These are phyloP conservation scores for Falciphora oryzae DNA, from an alignment of 2,329 filamentous ascomycete species.

Conservation along the genomic window DNA sequence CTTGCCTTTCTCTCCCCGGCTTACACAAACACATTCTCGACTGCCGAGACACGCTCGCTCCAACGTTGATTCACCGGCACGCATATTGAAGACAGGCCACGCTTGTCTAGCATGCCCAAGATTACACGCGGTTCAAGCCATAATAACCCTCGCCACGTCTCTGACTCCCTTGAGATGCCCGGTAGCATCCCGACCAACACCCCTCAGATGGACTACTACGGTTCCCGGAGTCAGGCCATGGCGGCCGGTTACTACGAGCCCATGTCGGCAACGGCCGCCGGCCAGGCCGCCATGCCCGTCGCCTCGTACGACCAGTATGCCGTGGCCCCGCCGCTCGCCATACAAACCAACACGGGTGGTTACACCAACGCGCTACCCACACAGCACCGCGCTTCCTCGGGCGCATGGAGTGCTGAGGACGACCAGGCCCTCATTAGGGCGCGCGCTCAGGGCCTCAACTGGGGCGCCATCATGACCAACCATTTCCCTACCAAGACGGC, in stretches of 20 bases:
- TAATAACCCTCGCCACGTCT: conserved; percentile 3
- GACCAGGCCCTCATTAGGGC: conserved; percentile 69
- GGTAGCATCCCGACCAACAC: conserved; percentile 8
- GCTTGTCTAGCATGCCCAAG: conserved; percentile 22
- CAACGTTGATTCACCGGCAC: neutral
- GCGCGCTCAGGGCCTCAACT: conserved; percentile 71
- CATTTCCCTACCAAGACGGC: conserved; percentile 73
- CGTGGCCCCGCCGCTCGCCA: conserved; percentile 20
- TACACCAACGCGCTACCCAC: conserved; percentile 23
- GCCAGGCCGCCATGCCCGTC: conserved; percentile 21
- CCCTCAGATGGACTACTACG: conserved; percentile 28
- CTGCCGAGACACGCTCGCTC: neutral
- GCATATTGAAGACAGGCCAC: neutral
- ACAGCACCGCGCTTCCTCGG: conserved; percentile 51
- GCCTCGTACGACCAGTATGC: conserved; percentile 27
- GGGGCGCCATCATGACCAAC: conserved; percentile 70
- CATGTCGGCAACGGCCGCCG: conserved; percentile 19
- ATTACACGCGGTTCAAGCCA: conserved; percentile 22
- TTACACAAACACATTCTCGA: neutral
- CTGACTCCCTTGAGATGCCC: conserved; percentile 5
- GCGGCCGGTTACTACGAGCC: conserved; percentile 26
- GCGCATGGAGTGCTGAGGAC: conserved; percentile 68
- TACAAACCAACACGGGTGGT: conserved; percentile 18
- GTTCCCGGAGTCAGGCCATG: conserved; percentile 18
- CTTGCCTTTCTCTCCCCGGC: neutral